Base-by-base conservation (phyloP, 495 filamentous ascomycete genomes). In the Extremus antarcticus region DNA sequence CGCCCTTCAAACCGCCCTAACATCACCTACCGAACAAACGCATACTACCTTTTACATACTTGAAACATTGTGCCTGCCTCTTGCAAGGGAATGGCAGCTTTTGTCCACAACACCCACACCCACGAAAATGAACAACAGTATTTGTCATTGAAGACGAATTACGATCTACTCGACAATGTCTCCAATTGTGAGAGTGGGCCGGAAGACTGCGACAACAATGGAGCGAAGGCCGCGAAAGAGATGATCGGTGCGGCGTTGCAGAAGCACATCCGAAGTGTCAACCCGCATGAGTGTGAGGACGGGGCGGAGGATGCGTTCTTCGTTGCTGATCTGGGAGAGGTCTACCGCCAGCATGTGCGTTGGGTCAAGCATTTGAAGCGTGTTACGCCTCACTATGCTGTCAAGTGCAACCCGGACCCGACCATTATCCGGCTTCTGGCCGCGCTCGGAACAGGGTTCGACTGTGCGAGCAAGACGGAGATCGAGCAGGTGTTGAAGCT, bases 251-350 rank as follows among this genome's bases (percentile, higher is more conserved):
- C 88, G 61, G 82, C 89, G 62, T 74, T 96, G 64, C 87, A 85
- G 74, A 79, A 82, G 59, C 88, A 86, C 54, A 83, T 95, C 50
- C 78, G 86, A 55, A 78, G 71, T 59, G 83, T 97, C 60, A 81
- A 98, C 76, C 81, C 84, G 55, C 87, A 96, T 61, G 73, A 70
- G 54, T 97, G 94, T 70, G 86, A 84, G 49, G 77, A 87, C 25
- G 94, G 94, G 54, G 90, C 88, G 55, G 92, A 97, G 71, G 92
- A 96, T 76, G 82, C 92, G 25, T 99, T 97, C 70, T 97, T 95
- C 70, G 94, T 99, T 57, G 90, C 87, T 59, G 92, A 99, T 73
- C 83, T 99, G 71, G 92, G 94, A 67, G 91, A 97, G 74, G 87
- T 97, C 59, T 97, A 97, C 74, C 88, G 92, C 68, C 92, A 99